Evolutionary conservation across 78 protist genomes (phyloP).

Genomic region (Dictyostelium discoideum): DNA sequence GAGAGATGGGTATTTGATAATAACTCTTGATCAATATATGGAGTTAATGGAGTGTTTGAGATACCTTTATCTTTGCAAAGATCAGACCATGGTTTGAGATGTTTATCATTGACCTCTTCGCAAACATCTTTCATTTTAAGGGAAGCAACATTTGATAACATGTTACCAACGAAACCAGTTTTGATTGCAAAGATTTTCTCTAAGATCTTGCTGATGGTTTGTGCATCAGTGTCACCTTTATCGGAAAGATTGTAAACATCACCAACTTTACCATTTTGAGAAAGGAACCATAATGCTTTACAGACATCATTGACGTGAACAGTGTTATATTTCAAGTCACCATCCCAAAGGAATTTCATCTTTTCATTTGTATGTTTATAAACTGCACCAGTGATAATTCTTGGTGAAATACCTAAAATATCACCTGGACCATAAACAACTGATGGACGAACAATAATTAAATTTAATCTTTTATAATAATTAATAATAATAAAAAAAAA

Average conservation of each 20-base stretch:
- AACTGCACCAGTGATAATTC: conserved; percentile 95
- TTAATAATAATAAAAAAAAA: not conserved
- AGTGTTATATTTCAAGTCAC: conserved; percentile 92
- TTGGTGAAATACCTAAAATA: conserved; percentile 93
- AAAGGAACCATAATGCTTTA: conserved; percentile 88
- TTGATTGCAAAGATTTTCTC: conserved; percentile 92
- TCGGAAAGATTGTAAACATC: conserved; percentile 94
- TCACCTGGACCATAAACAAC: conserved; percentile 97
- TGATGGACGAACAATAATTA: conserved; percentile 95
- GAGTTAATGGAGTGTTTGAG: conserved; percentile 93
- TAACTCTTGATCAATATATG: conserved; percentile 95
- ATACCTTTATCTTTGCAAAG: conserved; percentile 86
- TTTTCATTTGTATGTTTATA: conserved; percentile 92
- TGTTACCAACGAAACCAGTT: conserved; percentile 89
- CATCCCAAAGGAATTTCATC: conserved; percentile 95
- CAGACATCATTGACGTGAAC: conserved; percentile 97
- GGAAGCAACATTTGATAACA: conserved; percentile 80
- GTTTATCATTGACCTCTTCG: conserved; percentile 93
- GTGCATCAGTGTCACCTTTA: conserved; percentile 92
- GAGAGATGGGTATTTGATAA: conserved; percentile 87
- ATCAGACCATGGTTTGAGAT: conserved; percentile 96
- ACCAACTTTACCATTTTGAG: conserved; percentile 83
- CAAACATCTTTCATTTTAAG: conserved; percentile 78
- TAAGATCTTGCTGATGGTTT: conserved; percentile 80
- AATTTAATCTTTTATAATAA: conserved; percentile 35